Conservation (phyloP, 2,329 filamentous ascomycete genomes). For the Grosmannia clavigera region DNA sequence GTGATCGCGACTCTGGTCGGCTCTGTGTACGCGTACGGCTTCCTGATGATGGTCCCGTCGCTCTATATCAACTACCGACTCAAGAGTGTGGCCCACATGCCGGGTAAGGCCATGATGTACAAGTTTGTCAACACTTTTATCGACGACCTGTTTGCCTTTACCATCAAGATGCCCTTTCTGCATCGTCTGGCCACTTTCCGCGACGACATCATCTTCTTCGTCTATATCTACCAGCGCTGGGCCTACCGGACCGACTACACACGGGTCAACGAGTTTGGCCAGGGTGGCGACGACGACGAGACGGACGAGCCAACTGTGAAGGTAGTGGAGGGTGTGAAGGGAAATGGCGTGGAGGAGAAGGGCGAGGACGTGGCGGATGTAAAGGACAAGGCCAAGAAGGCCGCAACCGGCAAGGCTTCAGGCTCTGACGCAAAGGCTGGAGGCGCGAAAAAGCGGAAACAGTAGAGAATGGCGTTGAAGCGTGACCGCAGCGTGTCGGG, state of each 20-base stretch:
- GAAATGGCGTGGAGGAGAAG: slow-evolving; percentile 14
- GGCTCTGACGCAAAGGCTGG: slow-evolving; percentile 37
- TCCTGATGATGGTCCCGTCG: slow-evolving; percentile 96
- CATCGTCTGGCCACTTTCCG: slow-evolving; percentile 85
- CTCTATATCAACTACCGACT: slow-evolving; percentile 99
- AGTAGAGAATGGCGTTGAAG: neutral
- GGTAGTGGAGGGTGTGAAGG: slow-evolving; percentile 20
- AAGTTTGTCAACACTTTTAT: slow-evolving; percentile 99
- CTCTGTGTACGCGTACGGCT: slow-evolving; percentile 94
- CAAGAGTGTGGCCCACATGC: slow-evolving; percentile 94
- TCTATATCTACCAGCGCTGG: slow-evolving; percentile 91
- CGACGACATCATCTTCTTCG: slow-evolving; percentile 96
- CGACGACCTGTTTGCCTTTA: slow-evolving; percentile 96
- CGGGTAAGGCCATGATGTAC: slow-evolving; percentile 90
- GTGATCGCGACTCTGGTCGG: slow-evolving; percentile 90
- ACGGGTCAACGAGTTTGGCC: slow-evolving; percentile 93
- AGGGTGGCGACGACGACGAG: slow-evolving; percentile 85
- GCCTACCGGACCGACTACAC: slow-evolving; percentile 85
- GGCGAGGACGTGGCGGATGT: slow-evolving; percentile 18
- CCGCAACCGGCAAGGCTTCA: slow-evolving; percentile 18
- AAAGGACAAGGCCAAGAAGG: slow-evolving; percentile 24
- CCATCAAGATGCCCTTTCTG: slow-evolving; percentile 96
- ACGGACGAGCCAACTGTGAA: slow-evolving; percentile 16
- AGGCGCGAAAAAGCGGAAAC: slow-evolving; percentile 32
- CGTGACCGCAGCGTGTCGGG: too few relatives aligned